Base-by-base conservation (phyloP, 768 basidiomycete species). In the Clitopilus hobsonii region DNA sequence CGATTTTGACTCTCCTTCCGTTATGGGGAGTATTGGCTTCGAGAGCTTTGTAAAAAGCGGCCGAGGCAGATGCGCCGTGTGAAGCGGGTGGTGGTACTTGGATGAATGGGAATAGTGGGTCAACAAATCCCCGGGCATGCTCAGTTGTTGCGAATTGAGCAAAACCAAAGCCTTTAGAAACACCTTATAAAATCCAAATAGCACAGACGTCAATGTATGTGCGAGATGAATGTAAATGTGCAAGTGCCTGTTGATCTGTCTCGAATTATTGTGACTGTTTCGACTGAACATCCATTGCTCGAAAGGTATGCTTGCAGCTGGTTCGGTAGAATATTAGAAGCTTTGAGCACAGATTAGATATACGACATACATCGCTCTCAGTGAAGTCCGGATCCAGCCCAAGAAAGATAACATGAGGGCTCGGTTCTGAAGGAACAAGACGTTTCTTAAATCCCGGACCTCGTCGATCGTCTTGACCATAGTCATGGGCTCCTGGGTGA, bases 191-290 rank as follows among this genome's bases (percentile, higher is more conserved):
- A 45, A 83, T 81, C 77, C 74, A 84, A 84, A 58, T 72, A 74
- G 77, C 76, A 79, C 75, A 71, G 75, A 85, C 70, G 87, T 90
- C 75, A 92, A 90, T 87, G 84, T 74, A 77, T 76, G 82, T 74
- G 77, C 74, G 74, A 71, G 72, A 73, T 72, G 81, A 69, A 86
- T 84, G 85, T 80, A 83, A 88, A 88, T 77, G 75, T 87, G 84
- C 81, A 90, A 89, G 83, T 87, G 87, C 94, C 94, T 83, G 96
- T 88, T 82, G 85, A 81, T 85, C 90, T 90, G 70, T 98, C 96
- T 79, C 91, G 86, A 70, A 98, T 95, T 63, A 98, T 95, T 64
- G 94, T 98, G 65, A 91, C 89, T 56, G 88, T 88, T 74, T 92
- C 89, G 64, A 91, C 77, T 68, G 75, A 82, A 76, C 85, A 91